Base-by-base conservation (phyloP, 768 basidiomycete genomes). In the Naganishia kalamii region DNA sequence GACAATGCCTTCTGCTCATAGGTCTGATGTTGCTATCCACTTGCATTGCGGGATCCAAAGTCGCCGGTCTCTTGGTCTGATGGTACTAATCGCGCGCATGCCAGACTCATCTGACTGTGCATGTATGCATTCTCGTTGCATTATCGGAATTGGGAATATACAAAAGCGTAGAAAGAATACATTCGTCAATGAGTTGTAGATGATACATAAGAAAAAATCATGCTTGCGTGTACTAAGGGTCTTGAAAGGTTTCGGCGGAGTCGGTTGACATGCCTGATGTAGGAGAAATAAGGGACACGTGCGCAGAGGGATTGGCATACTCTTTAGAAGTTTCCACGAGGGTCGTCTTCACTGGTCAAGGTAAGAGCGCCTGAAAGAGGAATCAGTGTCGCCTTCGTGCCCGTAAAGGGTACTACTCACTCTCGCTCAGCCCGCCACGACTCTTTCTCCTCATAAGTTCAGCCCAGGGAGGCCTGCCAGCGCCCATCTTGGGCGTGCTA, bases 361-460 rank as follows among this genome's bases (percentile, higher is more conserved):
- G 54, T 57, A 3, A 57, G 54, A 37, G 54, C 54, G 21, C 54
- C 54, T 57, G 54, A 23, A 5, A 27, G 23, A 23, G 27, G 21
- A 15, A 37, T 57, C 27, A 57, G 54, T 57, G 15, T 40, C 8
- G 17, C 8, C 25, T 40, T 13, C 19, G 5, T 25, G 21, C 12
- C 54, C 11, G 5, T 1, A 37, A 19, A 57, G 2, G 19, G 6
- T 10, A 70, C 57, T 21, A 64, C 66, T 68, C 50, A 68, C 66
- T 64, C 41, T 68, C 66, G 62, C 66, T 68, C 62, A 63, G 17
- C 21, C 62, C 66, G 23, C 66, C 44, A 25, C 60, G 48, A 51
- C 66, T 68, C 54, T 68, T 57, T 40, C 59, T 68, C 29, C 66
- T 48, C 4, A 17, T 32, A 48, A 68, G 50, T 19, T 57, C 62